phyloP scores from a whole-genome alignment of 768 basidiomycete genomes.

The Paxillus rubicundulus region DNA sequence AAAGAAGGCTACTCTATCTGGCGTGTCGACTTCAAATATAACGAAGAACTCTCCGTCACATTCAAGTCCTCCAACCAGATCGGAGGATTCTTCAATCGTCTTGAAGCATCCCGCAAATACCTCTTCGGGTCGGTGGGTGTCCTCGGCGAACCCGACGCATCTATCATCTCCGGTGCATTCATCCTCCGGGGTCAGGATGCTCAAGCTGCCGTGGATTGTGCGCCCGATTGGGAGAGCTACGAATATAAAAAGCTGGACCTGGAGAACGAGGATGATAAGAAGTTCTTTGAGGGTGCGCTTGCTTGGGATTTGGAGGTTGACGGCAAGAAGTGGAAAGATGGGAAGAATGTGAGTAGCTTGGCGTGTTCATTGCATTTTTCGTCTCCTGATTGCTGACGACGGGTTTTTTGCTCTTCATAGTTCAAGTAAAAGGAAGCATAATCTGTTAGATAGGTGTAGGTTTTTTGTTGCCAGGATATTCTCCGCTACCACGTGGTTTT shows the following conservation, averaged over 20 bases:
- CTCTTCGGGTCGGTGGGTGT: conserved; percentile 93
- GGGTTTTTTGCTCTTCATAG: not conserved
- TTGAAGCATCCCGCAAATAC: conserved; percentile 96
- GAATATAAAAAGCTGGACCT: conserved; percentile 71
- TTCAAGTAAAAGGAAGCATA: conserved; percentile 19
- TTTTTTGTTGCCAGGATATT: conserved; percentile 8
- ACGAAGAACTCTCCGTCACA: conserved; percentile 82
- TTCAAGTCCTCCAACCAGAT: conserved; percentile 97
- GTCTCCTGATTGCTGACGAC: not conserved
- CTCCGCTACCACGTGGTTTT: not conserved
- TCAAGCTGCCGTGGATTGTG: conserved; percentile 68
- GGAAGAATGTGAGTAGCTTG: conserved; percentile 80
- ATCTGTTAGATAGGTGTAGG: conserved; percentile 25
- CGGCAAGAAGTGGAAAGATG: conserved; percentile 89
- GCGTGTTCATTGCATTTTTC: not conserved
- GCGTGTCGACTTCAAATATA: conserved; percentile 97
- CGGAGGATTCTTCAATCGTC: conserved; percentile 95
- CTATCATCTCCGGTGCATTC: conserved; percentile 76
- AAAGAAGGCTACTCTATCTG: conserved; percentile 85
- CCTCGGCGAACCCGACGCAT: conserved; percentile 75
- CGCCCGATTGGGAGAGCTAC: conserved; percentile 94
- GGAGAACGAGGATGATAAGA: conserved; percentile 83
- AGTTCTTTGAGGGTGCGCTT: conserved; percentile 88
- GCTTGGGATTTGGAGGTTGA: conserved; percentile 92
- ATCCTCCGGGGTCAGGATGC: conserved; percentile 80